A percentile compares a stretch with the other conserved stretches of the same genome.
phyloP scores from a whole-genome alignment of 2,329 filamentous ascomycete species.

The Phyllachora maydis region DNA sequence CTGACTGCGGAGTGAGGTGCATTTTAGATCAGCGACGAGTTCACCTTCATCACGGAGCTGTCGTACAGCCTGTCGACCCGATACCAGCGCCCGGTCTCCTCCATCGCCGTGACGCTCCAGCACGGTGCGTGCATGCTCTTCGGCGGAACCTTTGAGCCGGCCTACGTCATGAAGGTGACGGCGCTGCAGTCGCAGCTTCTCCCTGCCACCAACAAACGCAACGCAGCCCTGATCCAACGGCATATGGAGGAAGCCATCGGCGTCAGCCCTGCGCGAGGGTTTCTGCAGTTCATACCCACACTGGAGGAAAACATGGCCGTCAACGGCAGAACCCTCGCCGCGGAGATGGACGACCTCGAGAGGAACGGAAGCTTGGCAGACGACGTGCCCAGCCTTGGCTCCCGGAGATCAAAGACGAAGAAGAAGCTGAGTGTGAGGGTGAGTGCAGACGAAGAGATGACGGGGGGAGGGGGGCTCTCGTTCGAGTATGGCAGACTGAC shows the following conservation, averaged over 20 bases:
- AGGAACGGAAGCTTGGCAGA: constrained; percentile 4
- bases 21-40: constrained; percentile 57
- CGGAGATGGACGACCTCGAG: constrained; percentile 40
- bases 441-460: no score
- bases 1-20: background rate
- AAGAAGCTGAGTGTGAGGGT: constrained; percentile 17
- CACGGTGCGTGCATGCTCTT: constrained; percentile 59
- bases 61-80: constrained; percentile 52
- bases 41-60: constrained; percentile 52
- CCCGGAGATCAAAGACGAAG: constrained; percentile 6
- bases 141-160: constrained; percentile 54
- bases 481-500: background rate
- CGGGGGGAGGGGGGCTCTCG: background rate
- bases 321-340: constrained; percentile 47
- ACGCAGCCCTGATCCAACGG: constrained; percentile 56
- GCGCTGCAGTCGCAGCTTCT: constrained; percentile 49
- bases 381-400: constrained; percentile 1
- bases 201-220: constrained; percentile 60
- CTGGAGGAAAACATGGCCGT: constrained; percentile 52
- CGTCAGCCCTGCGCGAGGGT: constrained; percentile 44
- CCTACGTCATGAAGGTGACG: constrained; percentile 58
- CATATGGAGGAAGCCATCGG: constrained; percentile 52
- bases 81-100: constrained; percentile 54
- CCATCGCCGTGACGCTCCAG: constrained; percentile 55
- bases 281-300: constrained; percentile 51